Evolutionary conservation across 164 flowering plant genomes (phyloP), one percentile per base, ranked within the genome.

Genomic region (Stephania japonica): DNA sequence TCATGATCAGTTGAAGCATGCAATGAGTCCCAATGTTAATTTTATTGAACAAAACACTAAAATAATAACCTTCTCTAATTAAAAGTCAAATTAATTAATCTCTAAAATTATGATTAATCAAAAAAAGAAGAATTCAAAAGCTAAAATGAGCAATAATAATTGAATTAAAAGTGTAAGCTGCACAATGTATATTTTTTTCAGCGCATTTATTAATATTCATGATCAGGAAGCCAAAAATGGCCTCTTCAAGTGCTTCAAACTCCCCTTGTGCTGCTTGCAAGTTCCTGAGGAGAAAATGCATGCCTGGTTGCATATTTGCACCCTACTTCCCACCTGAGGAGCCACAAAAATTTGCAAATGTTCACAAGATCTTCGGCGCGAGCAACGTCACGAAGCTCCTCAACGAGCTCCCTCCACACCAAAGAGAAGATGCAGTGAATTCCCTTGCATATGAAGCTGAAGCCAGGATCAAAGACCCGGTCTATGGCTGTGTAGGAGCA

Each of bases 241-340:
- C 88, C 24, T 83, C 89, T 68, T 85, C 89, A 10, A 81, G 83
- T 78, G 83, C 80, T 25, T 79, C 90, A 23, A 83, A 85, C 75
- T 81, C 95, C 11, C 92, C 95, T 1, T 90, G 95, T 72, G 95
- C 95, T 8, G 95, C 92, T 70, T 90, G 95, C 89, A 90, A 90
- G 74, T 87, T 86, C 81, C 66, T 90, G 44, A 76, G 95, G 73
- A 76, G 91, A 76, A 90, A 86, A 73, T 90, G 95, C 83, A 42
- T 84, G 76, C 84, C 85, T 0, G 88, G 81, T 7, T 90, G 95
- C 84, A 78, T 86, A 2, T 90, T 90, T 67, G 86, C 92, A 21
- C 92, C 95, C 1, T 90, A 90, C 70, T 90, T 90, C 72, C 91
- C 92, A 12, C 90, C 94, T 0, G 92, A 90, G 73, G 91, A 90